Evolutionary conservation across 75 land plant species (phyloP), one percentile per base, ranked within the genome.

Genomic region (Selaginella moellendorffii): DNA sequence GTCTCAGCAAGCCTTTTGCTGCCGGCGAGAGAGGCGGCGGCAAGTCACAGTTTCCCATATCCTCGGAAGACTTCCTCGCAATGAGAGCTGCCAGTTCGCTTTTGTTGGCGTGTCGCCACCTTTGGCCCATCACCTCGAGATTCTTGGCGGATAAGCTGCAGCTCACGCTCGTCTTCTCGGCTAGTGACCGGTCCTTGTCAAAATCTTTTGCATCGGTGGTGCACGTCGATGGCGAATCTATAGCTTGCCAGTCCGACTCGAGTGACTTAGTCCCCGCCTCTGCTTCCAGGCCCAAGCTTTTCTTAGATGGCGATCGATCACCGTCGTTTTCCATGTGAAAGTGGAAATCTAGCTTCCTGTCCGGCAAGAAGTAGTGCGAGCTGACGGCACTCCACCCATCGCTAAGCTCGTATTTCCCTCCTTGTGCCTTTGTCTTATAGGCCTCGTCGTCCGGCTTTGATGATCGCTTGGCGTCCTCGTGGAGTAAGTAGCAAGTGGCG

Each of bases 41-140:
- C 51, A 88, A 82, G 54, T 92, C 97, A 77, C 97, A 92, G 30
- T 92, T 92, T 66, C 81, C 81, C 25, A 92, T 53, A 64, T 62
- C 69, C 59, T 79, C 71, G 23, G 73, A 66, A 20, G 84, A 78
- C 54, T 81, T 92, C 54, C 78, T 80, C 24, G 85, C 76, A 64
- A 92, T 88, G 58, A 85, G 66, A 21, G 74, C 79, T 31, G 97
- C 97, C 68, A 92, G 60, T 31, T 90, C 97, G 56, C 83, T 78
- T 72, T 71, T 78, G 68, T 83, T 83, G 20, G 90, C 68, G 29
- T 75, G 77, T 9, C 80, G 80, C 97, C 97, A 92, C 79, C n/a
- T n/a, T n/a, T n/a, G n/a, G n/a, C 84, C 82, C 1, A 80, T 80
- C 22, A 73, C 24, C 9, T 24, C 59, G 9, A 25, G 2, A 8